Conservation (phyloP, 306 rosid species). For the Malus sylvestris region DNA sequence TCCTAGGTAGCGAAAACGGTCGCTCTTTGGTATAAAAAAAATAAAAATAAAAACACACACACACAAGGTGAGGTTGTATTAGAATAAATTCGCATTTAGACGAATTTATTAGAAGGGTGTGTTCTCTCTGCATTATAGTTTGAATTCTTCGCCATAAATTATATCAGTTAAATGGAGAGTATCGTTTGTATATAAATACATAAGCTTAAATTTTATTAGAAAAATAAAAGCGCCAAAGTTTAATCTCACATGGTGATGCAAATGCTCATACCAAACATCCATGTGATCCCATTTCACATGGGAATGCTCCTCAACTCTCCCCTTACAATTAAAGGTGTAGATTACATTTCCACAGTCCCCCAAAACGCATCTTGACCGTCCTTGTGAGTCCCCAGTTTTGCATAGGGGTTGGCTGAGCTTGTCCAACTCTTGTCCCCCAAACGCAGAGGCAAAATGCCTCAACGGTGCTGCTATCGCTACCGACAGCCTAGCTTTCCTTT, state of each 20-base stretch:
- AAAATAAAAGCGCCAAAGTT: neutral
- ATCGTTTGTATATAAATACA: no score
- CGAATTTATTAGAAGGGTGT: no score
- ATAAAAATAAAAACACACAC: no score
- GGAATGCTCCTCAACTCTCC: slow-evolving; percentile 32
- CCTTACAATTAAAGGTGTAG: slow-evolving; percentile 36
- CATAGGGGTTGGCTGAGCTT: slow-evolving; percentile 43
- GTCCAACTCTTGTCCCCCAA: slow-evolving; percentile 76
- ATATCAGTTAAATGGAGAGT: no score
- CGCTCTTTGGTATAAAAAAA: no score
- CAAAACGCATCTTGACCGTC: slow-evolving; percentile 45
- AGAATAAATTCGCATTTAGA: no score
- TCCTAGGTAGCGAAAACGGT: no score
- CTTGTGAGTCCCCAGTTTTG: slow-evolving; percentile 20
- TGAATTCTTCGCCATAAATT: no score
- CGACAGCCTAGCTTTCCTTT: slow-evolving; percentile 75
- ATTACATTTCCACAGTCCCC: slow-evolving; percentile 36
- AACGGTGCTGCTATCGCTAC: slow-evolving; percentile 58
- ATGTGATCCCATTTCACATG: slow-evolving; percentile 47
- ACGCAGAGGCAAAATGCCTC: slow-evolving; percentile 51
- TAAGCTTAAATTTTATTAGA: no score
- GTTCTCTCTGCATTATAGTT: no score
- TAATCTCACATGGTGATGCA: slow-evolving; percentile 37
- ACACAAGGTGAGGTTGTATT: no score
- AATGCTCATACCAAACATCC: slow-evolving; percentile 28